Base-by-base conservation (phyloP, 176 grass and related monocot species). In the Bothriochloa decipiens region DNA sequence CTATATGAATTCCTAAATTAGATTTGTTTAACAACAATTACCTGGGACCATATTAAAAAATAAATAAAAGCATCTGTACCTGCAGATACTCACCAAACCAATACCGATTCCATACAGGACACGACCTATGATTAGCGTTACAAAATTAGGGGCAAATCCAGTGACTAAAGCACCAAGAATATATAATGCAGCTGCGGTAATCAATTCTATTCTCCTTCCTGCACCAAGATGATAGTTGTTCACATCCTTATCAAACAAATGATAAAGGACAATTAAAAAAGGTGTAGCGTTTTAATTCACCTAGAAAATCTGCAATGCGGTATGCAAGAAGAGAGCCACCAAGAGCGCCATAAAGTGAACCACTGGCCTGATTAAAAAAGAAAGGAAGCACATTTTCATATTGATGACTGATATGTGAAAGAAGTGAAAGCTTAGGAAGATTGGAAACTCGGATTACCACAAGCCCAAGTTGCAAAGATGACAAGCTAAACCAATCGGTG, bases 331-430 rank as follows among this genome's bases (percentile, higher is more conserved):
- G 85, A 16, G 93, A 99, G 18, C 96, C 96, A 35, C 83, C 86
- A 85, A 99, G 96, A 66, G 96, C 96, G 79, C 93, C 96, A 90
- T 96, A 99, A 39, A 99, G 93, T 55, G 96, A 99, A 70, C 91
- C 91, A 68, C 96, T 99, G 14, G 94, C 96, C 93, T 96, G 65
- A 86, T 92, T 76, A 28, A 33, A 68, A 70, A 70, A 26, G 52
- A 3, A 91, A 80, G 13, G 58, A 71, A 87, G n/a, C 14, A 75
- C 55, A 64, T 46, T 82, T 72, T 81, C 13, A 74, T 52, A n/a
- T n/a, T n/a, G n/a, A 35, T 78, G 68, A 39, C n/a, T 79, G 74
- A 41, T 40, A 40, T 15, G 68, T 8, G 72, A 75, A 70, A 33
- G 26, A 69, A 46, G 18, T 0, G 5, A 47, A 77, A 78, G 4